Base-by-base conservation (phyloP, 768 basidiomycete species). In the Tulasnella sp. region DNA sequence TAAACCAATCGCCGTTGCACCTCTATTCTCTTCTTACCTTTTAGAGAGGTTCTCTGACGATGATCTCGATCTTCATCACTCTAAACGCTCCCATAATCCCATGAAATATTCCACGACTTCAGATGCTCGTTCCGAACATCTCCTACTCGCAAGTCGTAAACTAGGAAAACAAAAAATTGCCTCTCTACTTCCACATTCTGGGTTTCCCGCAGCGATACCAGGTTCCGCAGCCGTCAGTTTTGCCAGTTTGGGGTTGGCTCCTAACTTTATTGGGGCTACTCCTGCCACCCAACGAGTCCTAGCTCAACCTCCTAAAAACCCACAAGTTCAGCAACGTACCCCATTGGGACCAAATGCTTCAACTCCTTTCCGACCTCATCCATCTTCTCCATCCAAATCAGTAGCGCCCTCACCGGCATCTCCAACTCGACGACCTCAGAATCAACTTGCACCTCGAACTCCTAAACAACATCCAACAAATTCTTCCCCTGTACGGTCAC, bases 91-190 rank as follows among this genome's bases (percentile, higher is more conserved):
- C 37, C 45, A 54, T 33, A 49, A 49, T 37, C 19, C 47, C 16
- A 27, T 22, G 31, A 52, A 55, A 44, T 27, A 27, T 22, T 32
- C 56, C 6, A 37, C 43, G 22, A 42, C 43, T 16, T 47, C 40
- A 4, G 56, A 57, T 41, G 56, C 56, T 35, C 25, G 56, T 6
- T 25, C 48, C n/a, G 56, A 57, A 31, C 56, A 57, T 33, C 22
- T 57, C 9, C 47, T 57, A 15, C 54, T 57, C 15, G 56, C 53
- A 15, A 53, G 53, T 2, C 37, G 56, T 19, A 46, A 44, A 16
- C 31, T 49, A 9, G 56, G 56, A 12, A 46, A 39, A 16, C 29
- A 55, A 33, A 19, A 32, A 34, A 29, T 55, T 15, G 53, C 54
- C 15, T 16, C 28, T 5, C 22, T 55, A 16, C 37, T 46, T 33